Base-by-base conservation (phyloP, 345 rosid species). In the Ceriops zippeliana region DNA sequence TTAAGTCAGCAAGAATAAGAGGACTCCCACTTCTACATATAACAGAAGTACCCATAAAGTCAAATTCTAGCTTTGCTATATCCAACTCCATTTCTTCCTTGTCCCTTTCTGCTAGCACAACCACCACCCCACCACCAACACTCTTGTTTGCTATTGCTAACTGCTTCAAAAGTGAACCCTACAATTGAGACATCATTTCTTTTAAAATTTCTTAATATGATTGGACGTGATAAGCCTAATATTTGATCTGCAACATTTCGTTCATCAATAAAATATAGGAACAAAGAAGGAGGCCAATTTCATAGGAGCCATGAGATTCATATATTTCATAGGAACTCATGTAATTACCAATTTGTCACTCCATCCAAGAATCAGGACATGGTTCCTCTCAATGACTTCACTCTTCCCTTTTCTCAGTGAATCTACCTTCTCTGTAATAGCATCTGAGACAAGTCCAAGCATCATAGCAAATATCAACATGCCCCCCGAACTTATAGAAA, bases 21-120 rank as follows among this genome's bases (percentile, higher is more conserved):
- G 96, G 84, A 73, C 96, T 92, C 59, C 96, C 98, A 75, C 96
- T 92, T 82, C 96, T 87, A 79, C 96, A 92, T 73, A 92, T 92
- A 61, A 90, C 93, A 32, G 91, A 86, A 20, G 96, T 92, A 38
- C 96, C 96, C 98, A 92, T 87, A 51, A 92, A 86, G 81, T 90
- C 90, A 70, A 92, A 92, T 75, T 90, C 96, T 61, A 92, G 81
- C 71, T 88, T 92, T 52, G 91, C 82, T 72, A 92, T 92, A 66
- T 92, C 90, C 76, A 83, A 73, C 81, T 92, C 98, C 96, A 92
- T 90, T 84, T 92, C 98, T 73, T 90, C 96, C 80, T 90, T 92
- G 73, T 92, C 96, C 80, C 91, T 84, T 82, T 88, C 98, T 3
- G 98, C 96, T 52, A 92, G 77, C 42, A 92, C 98, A 10, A 92